phyloP scores from a whole-genome alignment of 495 filamentous ascomycete species.

The Cairneyella variabilis region DNA sequence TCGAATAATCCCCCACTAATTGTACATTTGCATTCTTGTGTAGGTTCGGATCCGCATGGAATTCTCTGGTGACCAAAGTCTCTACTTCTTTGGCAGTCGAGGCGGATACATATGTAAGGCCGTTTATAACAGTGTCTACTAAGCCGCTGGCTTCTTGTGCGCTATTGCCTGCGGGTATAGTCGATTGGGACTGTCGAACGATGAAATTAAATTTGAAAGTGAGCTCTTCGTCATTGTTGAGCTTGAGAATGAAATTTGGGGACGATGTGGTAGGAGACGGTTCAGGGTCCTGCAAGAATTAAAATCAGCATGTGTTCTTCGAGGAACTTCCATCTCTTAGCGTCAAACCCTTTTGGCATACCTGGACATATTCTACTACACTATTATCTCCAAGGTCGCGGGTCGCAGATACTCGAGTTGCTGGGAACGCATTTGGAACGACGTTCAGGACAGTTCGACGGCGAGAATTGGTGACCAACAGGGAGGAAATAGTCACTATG shows the following conservation, averaged over 20 bases:
- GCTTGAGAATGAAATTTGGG: conserved; percentile 79
- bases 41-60: conserved; percentile 93
- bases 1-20: conserved; percentile 82
- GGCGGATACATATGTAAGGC: conserved; percentile 88
- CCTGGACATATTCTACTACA: conserved; percentile 89
- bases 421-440: conserved; percentile 84
- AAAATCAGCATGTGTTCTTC: neutral
- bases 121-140: conserved; percentile 74
- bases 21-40: conserved; percentile 97
- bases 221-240: conserved; percentile 87
- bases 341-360: conserved; percentile 35
- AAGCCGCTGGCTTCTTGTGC: conserved; percentile 43
- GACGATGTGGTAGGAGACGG: conserved; percentile 44
- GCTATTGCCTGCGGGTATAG: conserved; percentile 44
- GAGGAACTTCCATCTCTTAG: neutral
- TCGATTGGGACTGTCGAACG: conserved; percentile 62
- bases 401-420: conserved; percentile 71
- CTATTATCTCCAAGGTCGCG: conserved; percentile 70
- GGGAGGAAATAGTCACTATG: conserved; percentile 78
- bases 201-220: conserved; percentile 89
- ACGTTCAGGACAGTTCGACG: conserved; percentile 72
- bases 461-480: conserved; percentile 73
- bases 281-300: conserved; percentile 69
- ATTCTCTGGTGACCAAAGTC: conserved; percentile 89
- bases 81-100: conserved; percentile 83